Evolutionary conservation across 2,329 filamentous ascomycete species (phyloP), one percentile per base, ranked within the genome.

Genomic region (Aureobasidium zeae): DNA sequence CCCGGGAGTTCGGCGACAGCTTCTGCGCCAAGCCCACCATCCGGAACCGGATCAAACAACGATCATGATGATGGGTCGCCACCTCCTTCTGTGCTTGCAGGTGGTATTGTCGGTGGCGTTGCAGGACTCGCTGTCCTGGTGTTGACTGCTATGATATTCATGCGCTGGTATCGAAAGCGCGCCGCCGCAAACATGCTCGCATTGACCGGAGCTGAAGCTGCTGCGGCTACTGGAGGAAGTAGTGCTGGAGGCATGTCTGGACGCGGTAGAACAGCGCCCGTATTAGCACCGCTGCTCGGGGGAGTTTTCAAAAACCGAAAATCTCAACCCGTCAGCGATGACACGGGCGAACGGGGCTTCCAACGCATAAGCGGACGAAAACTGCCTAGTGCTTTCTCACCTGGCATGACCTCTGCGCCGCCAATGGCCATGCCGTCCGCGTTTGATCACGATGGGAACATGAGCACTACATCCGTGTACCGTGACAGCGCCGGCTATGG

Each of bases 21-120:
- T 16, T 35, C 46, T 11, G 36, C 32, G 20, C 31, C 46, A 6
- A 19, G 35, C 15, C 37, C 48, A 12, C 33, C 43, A 5, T 26
- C 34, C 15, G 45, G 29, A 26, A 46, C 34, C 22, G 41, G 46
- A 6, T 15, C 34, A 4, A 37, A 30, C 21, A 29, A 41, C 21
- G 47, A 43, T 22, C 33, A 39, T 22, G 48, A 51, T 21, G 49
- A 53, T 12, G 50, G 47, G 24, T 56, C 61, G 15, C 58, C 67
- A 5, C 63, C 65, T 32, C 74, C 72, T 17, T 69, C 70, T 12
- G 68, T 69, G 47, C 70, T 80, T 3, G 74, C 78, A 15, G 77
- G 77, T 6, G 76, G 75, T 34, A 73, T 80, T n/a, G 67, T 81
- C 19, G 77, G 77, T 12, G 76, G 76, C 33, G 66, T 78, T 37